These are phyloP conservation scores for Fusarium cicatricum DNA, from an alignment of 2,329 filamentous ascomycete genomes.

Conservation along the genomic window DNA sequence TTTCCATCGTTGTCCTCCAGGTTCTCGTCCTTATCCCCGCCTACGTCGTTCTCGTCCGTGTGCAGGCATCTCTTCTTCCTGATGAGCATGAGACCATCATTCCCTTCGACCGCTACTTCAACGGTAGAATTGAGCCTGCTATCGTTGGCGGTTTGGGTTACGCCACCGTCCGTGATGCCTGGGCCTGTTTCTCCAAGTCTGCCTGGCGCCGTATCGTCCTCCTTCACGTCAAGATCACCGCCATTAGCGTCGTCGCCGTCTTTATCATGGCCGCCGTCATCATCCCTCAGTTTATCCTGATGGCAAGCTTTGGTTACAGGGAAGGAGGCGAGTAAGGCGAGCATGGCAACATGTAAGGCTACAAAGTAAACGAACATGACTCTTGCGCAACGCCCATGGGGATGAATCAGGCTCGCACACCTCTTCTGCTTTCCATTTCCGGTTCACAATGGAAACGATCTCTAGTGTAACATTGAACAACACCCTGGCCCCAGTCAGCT, in stretches of 20 bases:
- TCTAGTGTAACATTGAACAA: too few species aligned
- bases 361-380: not conserved
- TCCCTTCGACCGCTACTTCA: conserved; percentile 88
- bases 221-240: conserved; percentile 76
- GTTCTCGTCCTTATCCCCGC: conserved; percentile 77
- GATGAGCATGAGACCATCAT: conserved; percentile 85
- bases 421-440: too few species aligned
- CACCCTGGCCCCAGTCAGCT: too few species aligned
- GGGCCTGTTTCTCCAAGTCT: conserved; percentile 77
- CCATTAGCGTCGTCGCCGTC: conserved; percentile 59
- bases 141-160: conserved; percentile 77
- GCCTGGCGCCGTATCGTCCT: conserved; percentile 78
- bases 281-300: conserved; percentile 59
- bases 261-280: conserved; percentile 59
- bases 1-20: conserved; percentile 59
- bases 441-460: too few species aligned
- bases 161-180: conserved; percentile 77
- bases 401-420: too few species aligned
- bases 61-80: conserved; percentile 87
- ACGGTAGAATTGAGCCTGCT: conserved; percentile 77
- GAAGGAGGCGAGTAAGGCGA: not conserved
- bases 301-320: conserved; percentile 35
- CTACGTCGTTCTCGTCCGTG: conserved; percentile 77
- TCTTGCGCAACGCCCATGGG: not conserved
- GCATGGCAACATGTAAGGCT: conserved; percentile 16